Base-by-base conservation (phyloP, 768 basidiomycete genomes). In the Favolaschia claudopus region DNA sequence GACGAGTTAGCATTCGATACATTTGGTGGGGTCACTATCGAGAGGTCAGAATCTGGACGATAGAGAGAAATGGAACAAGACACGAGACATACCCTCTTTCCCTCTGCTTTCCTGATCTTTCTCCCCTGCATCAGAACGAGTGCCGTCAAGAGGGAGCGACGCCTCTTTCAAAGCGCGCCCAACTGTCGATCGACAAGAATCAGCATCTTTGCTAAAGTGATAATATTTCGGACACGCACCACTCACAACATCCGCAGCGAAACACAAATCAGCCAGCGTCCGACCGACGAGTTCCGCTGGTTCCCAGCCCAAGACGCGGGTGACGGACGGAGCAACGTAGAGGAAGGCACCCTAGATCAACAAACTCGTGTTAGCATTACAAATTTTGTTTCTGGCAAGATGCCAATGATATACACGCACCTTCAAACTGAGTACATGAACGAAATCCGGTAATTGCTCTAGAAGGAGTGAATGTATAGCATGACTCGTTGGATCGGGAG, bases 301-400 rank as follows among this genome's bases (percentile, higher is more conserved):
- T 24, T 90, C 86, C 76, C 96, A 97, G 33, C 96, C 96, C 32
- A 99, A 82, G 10, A 95, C 85, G 27, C 84, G 77, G 12, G 83
- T 76, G 19, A 96, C 86, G 24, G 89, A 85, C 1, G 95, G 95
- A 0, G 94, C 92, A 48, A 94, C 92, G 71, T 97, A 99, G 44
- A 96, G 86, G 74, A 99, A 95, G 15, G 84, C 81, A 27, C 96
- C 96, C 70, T 98, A 96, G 65, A 97, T 86, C 3, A 92, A 95
- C 19, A 32, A 45, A n/a, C n/a, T n/a, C n/a, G n/a, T n/a, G n/a
- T n/a, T n/a, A n/a, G n/a, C n/a, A n/a, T n/a, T n/a, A n/a, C 13
- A 8, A 45, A 27, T 13, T 28, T 24, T 20, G 27, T n/a, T 9
- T 32, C 12, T 10, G 34, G 34, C 10, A 36, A 36, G 34, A 36